Conservation (phyloP, 2,329 filamentous ascomycete genomes). For the Colletotrichum destructivum region DNA sequence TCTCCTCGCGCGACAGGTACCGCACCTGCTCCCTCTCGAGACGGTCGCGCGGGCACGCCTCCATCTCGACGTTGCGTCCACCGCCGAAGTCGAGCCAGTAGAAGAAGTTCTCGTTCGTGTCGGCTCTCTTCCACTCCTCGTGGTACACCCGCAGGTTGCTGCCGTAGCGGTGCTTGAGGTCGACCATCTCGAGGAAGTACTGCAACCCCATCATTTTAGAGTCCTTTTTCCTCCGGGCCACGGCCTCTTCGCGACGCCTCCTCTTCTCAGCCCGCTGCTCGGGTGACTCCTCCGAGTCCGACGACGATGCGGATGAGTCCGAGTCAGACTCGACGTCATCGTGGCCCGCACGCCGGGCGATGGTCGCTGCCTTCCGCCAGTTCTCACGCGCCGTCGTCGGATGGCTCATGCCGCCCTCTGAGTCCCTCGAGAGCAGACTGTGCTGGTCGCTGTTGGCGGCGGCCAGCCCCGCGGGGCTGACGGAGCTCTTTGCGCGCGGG, state of each 20-base stretch:
- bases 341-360: slow-evolving; percentile 80
- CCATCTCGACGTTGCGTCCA: slow-evolving; percentile 78
- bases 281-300: slow-evolving; percentile 51
- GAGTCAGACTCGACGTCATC: slow-evolving; percentile 71
- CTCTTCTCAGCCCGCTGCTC: slow-evolving; percentile 57
- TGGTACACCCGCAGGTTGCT: slow-evolving; percentile 88
- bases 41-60: slow-evolving; percentile 79
- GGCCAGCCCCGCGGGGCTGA: slow-evolving; percentile 43
- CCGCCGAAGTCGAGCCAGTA: slow-evolving; percentile 92
- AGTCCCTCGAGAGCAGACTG: slow-evolving; percentile 34
- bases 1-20: slow-evolving; percentile 87
- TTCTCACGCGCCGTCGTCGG: slow-evolving; percentile 70
- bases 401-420: slow-evolving; percentile 38
- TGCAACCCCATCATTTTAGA: slow-evolving; percentile 87
- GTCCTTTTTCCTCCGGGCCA: slow-evolving; percentile 72
- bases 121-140: slow-evolving; percentile 82
- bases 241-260: slow-evolving; percentile 63
- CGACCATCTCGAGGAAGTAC: slow-evolving; percentile 90
- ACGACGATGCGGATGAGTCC: slow-evolving; percentile 50
- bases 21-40: slow-evolving; percentile 86
- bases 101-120: slow-evolving; percentile 91
- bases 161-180: slow-evolving; percentile 89
- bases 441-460: slow-evolving; percentile 36
- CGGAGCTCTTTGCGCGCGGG: slow-evolving; percentile 56
- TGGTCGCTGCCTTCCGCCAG: slow-evolving; percentile 82